phyloP scores from a whole-genome alignment of 139 green algal genomes.

The Chlorella sp. region DNA sequence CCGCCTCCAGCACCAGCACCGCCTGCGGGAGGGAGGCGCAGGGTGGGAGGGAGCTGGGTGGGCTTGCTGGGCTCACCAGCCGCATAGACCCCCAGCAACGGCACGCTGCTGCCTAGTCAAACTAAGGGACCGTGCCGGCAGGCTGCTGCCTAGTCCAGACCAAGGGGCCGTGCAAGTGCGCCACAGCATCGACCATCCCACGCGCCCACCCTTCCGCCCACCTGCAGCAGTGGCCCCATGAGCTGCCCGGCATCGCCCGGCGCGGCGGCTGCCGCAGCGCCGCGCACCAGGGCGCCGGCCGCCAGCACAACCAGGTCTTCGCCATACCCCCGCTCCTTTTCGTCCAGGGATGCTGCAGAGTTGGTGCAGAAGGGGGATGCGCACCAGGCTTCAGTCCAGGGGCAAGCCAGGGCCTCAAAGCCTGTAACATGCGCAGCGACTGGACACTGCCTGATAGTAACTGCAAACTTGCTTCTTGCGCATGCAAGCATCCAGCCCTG shows the following conservation, averaged over 20 bases:
- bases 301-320: conserved; percentile 77
- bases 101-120: background rate
- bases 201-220: background rate
- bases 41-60: background rate
- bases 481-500: background rate
- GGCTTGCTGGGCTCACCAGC: background rate
- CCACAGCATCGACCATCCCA: too few relatives aligned
- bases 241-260: background rate
- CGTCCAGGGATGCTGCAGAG: conserved; percentile 55
- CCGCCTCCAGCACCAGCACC: conserved; percentile 53
- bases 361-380: background rate
- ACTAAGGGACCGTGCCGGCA: background rate
- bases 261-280: conserved; percentile 1
- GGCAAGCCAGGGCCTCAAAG: background rate
- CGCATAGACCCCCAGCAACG: background rate
- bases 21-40: conserved; percentile 36
- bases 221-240: conserved; percentile 34
- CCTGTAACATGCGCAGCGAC: too few relatives aligned
- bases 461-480: background rate
- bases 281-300: conserved; percentile 51
- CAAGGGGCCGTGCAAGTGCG: too few relatives aligned
- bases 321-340: conserved; percentile 75
- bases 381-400: background rate
- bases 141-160: background rate
- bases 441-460: too few relatives aligned